Conservation (phyloP, 371 early-diverging fungal genomes). For the Mucor saturninus region DNA sequence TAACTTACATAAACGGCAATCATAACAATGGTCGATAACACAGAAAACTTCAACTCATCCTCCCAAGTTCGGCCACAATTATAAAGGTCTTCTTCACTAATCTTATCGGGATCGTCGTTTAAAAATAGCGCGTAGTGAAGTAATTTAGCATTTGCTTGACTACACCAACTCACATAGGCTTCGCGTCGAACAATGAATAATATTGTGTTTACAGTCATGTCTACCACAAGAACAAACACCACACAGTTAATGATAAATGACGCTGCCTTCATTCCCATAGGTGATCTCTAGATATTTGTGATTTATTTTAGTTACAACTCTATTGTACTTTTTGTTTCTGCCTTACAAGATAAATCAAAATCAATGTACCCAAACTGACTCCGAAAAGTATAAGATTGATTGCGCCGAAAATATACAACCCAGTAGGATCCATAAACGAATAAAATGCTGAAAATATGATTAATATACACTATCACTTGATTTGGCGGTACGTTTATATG, state of each 20-base stretch:
- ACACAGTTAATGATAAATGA: constrained; percentile 23
- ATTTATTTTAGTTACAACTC: neutral
- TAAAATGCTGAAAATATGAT: constrained; percentile 40
- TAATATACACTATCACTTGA: neutral
- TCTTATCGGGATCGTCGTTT: neutral
- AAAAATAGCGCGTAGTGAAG: constrained; percentile 7
- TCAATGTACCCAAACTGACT: constrained; percentile 35
- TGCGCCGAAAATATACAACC: constrained; percentile 46
- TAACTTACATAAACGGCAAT: constrained; percentile 45
- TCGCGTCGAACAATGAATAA: constrained; percentile 37
- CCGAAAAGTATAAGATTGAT: constrained; percentile 42
- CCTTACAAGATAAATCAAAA: constrained; percentile 38
- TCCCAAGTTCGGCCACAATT: constrained; percentile 51
- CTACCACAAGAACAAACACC: constrained; percentile 34
- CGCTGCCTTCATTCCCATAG: constrained; percentile 19
- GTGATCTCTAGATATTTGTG: constrained; percentile 25
- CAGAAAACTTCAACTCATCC: constrained; percentile 50
- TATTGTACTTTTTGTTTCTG: neutral
- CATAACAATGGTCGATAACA: constrained; percentile 42
- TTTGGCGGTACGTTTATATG: neutral
- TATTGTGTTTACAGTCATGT: constrained; percentile 37
- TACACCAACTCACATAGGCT: constrained; percentile 37
- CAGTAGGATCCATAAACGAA: constrained; percentile 35
- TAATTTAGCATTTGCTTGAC: constrained; percentile 20
- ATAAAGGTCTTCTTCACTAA: constrained; percentile 38